These are phyloP conservation scores for Neofusicoccum kwambonambiense DNA, from an alignment of 2,329 filamentous ascomycete genomes.

Conservation along the genomic window DNA sequence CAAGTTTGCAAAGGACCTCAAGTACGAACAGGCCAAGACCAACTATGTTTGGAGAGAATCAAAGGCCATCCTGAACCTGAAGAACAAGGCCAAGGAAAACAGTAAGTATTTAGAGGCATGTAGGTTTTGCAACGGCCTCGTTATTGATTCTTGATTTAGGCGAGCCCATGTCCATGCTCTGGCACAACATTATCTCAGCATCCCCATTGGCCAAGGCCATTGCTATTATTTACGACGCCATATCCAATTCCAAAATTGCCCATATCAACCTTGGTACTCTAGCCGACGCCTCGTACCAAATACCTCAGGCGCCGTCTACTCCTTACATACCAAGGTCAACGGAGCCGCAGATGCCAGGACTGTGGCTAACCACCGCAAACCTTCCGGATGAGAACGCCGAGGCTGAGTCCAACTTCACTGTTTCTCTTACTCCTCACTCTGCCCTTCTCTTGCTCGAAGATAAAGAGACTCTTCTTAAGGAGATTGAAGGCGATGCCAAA, in stretches of 20 bases:
- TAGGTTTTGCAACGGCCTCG: neutral
- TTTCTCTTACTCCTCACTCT: constrained; percentile 69
- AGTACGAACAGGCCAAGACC: constrained; percentile 85
- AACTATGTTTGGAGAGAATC: constrained; percentile 92
- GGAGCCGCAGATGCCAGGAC: constrained; percentile 67
- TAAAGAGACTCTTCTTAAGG: constrained; percentile 73
- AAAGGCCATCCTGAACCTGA: constrained; percentile 75
- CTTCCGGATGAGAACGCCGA: constrained; percentile 67
- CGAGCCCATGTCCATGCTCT: constrained; percentile 64
- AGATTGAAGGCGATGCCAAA: constrained; percentile 67
- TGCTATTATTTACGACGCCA: constrained; percentile 75
- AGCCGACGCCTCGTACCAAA: constrained; percentile 62
- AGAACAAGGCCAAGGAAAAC: constrained; percentile 76
- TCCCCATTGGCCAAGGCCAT: constrained; percentile 82
- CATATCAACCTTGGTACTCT: constrained; percentile 71
- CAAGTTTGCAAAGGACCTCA: constrained; percentile 88
- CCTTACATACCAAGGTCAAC: constrained; percentile 69
- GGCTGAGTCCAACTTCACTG: constrained; percentile 55
- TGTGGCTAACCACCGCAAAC: constrained; percentile 87
- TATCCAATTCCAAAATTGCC: constrained; percentile 82
- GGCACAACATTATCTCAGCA: constrained; percentile 67
- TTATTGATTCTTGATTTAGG: constrained; percentile 22
- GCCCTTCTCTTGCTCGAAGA: constrained; percentile 82
- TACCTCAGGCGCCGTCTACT: constrained; percentile 64
- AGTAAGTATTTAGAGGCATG: constrained; percentile 23